A percentile compares a stretch with the other conserved stretches of the same genome.
Conservation (phyloP, 225 moss, liverwort and hornwort genomes). For the Lunularia cruciata region DNA sequence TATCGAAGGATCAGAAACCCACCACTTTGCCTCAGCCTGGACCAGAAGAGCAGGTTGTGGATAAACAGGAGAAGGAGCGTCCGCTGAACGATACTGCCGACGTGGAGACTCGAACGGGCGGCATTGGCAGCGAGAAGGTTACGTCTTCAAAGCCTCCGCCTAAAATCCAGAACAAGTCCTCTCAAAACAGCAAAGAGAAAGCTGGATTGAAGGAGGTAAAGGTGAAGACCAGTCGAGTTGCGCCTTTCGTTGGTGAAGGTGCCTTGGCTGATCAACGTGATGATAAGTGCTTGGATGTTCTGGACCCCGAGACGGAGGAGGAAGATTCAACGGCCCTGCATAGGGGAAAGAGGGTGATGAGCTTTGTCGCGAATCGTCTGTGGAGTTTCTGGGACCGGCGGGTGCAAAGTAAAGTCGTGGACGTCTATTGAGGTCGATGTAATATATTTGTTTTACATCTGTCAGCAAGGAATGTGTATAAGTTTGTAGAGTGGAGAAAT, state of each 20-base stretch:
- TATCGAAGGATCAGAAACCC: neutral
- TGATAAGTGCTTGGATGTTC: neutral
- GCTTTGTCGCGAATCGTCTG: slow-evolving; percentile 6
- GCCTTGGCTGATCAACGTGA: neutral
- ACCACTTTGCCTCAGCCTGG: neutral
- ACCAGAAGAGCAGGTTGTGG: neutral
- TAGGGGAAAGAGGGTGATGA: neutral
- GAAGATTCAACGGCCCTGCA: neutral
- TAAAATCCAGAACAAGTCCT: neutral
- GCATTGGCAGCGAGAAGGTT: neutral
- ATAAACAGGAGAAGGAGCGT: neutral
- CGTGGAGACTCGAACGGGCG: neutral
- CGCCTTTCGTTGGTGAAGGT: slow-evolving; percentile 4
- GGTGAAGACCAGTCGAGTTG: neutral
- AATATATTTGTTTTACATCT: neutral
- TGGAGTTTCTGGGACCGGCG: slow-evolving; percentile 15
- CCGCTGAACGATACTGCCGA: neutral
- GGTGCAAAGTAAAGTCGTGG: neutral
- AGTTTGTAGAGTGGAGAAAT: neutral
- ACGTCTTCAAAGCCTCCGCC: neutral
- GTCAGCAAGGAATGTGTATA: neutral
- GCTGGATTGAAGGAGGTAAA: neutral
- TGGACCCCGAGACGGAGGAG: neutral
- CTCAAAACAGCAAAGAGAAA: neutral
- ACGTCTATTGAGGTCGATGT: neutral